Evolutionary conservation across 768 basidiomycete genomes (phyloP), one percentile per base, ranked within the genome.

Genomic region (Termitomyces sp.): DNA sequence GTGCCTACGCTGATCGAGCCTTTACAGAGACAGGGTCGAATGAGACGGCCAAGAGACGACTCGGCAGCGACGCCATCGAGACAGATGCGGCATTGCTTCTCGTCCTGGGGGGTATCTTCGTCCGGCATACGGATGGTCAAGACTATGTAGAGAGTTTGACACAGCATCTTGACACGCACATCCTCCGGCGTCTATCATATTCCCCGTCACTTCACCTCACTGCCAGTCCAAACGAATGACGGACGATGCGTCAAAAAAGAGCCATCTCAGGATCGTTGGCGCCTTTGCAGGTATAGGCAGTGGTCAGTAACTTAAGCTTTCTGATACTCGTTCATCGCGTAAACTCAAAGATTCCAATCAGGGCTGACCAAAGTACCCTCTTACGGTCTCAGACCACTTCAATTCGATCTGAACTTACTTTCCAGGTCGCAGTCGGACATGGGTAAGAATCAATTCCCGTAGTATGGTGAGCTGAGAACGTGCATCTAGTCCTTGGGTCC

Each of bases 11-110:
- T 89, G 62, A 94, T 91, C 22, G 88, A 88, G 46, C 93, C 93
- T 63, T 84, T 86, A 72, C 90, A 91, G 2, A 88, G 76, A 71
- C 91, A 92, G 6, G 94, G 94, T 35, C 88, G 85, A 65, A 96
- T 92, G 65, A 95, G 82, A 57, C 87, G 83, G 2, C 94, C 94
- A 44, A 89, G 76, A 28, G 82, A 79, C 0, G 65, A 70, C 64
- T 90, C 87, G 24, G 83, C 82, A 49, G 84, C 82, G 12, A 76
- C 72, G 4, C 90, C 87, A 42, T 90, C 89, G 32, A 93, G 79
- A 70, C 94, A 96, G 50, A 96, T 96, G 57, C 94, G 82, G 69
- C 94, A 95, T 69, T 90, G 89, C 67, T 82, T 88, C 68, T 85
- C 85, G 55, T 82, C 73, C 39, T 61, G 39, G 12, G 63, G 49